Evolutionary conservation across 2,329 filamentous ascomycete species (phyloP).

Genomic region (Xylariaceae sp.): DNA sequence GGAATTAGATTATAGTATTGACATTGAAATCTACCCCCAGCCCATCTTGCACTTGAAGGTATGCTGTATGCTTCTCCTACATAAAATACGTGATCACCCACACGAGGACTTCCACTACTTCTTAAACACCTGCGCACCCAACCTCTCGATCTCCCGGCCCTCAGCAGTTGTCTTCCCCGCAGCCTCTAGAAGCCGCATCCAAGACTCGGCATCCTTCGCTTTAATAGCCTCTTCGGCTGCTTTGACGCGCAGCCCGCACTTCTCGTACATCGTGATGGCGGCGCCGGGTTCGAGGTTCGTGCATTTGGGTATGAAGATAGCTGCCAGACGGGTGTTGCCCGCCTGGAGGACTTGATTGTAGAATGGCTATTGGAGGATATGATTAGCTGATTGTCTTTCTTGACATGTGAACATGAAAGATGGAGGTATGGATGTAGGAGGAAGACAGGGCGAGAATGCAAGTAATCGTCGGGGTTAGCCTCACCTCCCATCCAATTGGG

Average conservation of each 20-base stretch:
- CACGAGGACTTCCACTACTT: too few species aligned
- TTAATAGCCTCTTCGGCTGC: conserved; percentile 89
- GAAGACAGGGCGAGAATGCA: too few species aligned
- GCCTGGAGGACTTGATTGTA: conserved; percentile 85
- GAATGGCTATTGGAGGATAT: conserved; percentile 61
- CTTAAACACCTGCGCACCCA: conserved; percentile 60
- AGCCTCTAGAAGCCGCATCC: conserved; percentile 69
- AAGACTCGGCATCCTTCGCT: conserved; percentile 71
- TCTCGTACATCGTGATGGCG: conserved; percentile 88
- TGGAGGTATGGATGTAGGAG: too few species aligned
- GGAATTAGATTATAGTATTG: too few species aligned
- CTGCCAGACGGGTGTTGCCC: conserved; percentile 83
- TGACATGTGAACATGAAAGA: too few species aligned
- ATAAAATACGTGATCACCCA: too few species aligned
- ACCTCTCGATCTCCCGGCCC: conserved; percentile 74
- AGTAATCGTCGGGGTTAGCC: too few species aligned
- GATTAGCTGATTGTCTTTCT: too few species aligned
- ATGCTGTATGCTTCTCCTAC: too few species aligned
- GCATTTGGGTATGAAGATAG: conserved; percentile 84
- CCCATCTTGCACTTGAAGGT: too few species aligned
- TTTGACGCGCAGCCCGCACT: conserved; percentile 84
- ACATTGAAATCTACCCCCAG: too few species aligned
- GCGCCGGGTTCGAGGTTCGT: conserved; percentile 64
- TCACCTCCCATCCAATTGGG: conserved; percentile 93
- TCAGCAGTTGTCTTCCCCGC: conserved; percentile 66